A percentile compares a stretch with the other conserved stretches of the same genome.
phyloP scores from a whole-genome alignment of 2,329 filamentous ascomycete genomes.

The Fusarium sp. region DNA sequence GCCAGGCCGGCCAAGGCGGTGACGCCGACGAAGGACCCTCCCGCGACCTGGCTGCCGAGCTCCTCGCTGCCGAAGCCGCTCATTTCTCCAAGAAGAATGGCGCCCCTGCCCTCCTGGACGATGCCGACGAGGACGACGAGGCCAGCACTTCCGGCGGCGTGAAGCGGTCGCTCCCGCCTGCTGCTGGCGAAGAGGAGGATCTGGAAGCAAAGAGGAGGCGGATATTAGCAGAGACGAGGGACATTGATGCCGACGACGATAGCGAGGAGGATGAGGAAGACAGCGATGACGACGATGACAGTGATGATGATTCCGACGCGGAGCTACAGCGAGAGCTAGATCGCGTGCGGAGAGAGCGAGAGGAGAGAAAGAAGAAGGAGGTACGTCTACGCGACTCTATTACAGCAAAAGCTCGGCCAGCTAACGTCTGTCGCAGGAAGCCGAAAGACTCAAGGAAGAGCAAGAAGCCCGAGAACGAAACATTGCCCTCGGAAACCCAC shows the following conservation, averaged over 20 bases:
- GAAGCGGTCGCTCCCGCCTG: slow-evolving; percentile 68
- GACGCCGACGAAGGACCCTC: slow-evolving; percentile 74
- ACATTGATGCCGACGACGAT: slow-evolving; percentile 82
- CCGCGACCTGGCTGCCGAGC: slow-evolving; percentile 89
- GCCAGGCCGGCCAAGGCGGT: slow-evolving; percentile 88
- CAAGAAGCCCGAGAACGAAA: slow-evolving; percentile 86
- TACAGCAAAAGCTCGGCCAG: background rate
- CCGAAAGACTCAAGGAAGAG: slow-evolving; percentile 82
- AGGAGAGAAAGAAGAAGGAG: slow-evolving; percentile 57
- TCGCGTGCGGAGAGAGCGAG: slow-evolving; percentile 86
- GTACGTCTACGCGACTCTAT: slow-evolving; percentile 29
- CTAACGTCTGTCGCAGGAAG: slow-evolving; percentile 67
- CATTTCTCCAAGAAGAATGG: slow-evolving; percentile 87
- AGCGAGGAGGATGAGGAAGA: slow-evolving; percentile 71
- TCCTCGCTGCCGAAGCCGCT: slow-evolving; percentile 87
- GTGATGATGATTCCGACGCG: slow-evolving; percentile 71
- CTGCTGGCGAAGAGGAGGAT: slow-evolving; percentile 63
- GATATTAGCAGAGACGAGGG: slow-evolving; percentile 87
- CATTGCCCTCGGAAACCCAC: slow-evolving; percentile 91
- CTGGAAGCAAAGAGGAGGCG: slow-evolving; percentile 84
- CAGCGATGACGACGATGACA: slow-evolving; percentile 58
- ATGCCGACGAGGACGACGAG: slow-evolving; percentile 63
- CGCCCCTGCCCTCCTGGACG: slow-evolving; percentile 57
- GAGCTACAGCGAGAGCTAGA: slow-evolving; percentile 93
- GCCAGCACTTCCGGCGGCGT: slow-evolving; percentile 52